Conservation (phyloP, 148 eudicot species). For the Hydrangea macrophylla region DNA sequence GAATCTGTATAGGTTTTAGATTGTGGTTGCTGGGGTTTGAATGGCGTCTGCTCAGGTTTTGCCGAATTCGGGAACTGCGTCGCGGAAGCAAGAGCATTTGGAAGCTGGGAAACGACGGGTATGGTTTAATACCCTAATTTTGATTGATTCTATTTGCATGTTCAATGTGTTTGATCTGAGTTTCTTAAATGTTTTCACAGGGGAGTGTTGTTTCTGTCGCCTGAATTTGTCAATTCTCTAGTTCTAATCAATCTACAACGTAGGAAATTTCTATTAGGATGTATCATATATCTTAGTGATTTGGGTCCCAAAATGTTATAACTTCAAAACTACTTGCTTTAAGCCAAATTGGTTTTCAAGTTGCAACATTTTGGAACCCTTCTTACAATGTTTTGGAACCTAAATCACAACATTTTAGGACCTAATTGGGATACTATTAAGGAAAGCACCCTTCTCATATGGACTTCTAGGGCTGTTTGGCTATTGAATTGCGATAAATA, state of each 20-base stretch:
- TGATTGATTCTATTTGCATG: background rate
- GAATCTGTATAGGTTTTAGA: background rate
- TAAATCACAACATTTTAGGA: too few species aligned
- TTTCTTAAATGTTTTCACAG: background rate
- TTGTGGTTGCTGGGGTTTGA: constrained; percentile 12
- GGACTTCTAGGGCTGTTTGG: background rate
- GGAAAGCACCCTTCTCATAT: too few species aligned
- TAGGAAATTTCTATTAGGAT: too few species aligned
- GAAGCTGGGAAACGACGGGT: constrained; percentile 85
- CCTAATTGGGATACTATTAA: too few species aligned
- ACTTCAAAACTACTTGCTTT: too few species aligned
- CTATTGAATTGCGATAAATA: background rate
- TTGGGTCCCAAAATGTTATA: background rate
- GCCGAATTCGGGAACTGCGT: constrained; percentile 28
- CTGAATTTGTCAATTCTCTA: background rate
- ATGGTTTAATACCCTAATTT: constrained; percentile 5
- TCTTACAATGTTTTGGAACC: too few species aligned
- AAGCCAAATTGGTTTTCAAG: too few species aligned
- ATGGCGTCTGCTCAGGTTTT: constrained; percentile 71
- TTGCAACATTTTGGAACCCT: too few species aligned
- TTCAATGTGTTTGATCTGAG: background rate
- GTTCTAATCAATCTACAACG: background rate
- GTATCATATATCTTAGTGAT: too few species aligned
- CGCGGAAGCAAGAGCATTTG: constrained; percentile 62
- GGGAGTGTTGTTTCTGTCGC: background rate